phyloP scores from a whole-genome alignment of 805 yeast genomes.

The Cyberlindnera maclurae region DNA sequence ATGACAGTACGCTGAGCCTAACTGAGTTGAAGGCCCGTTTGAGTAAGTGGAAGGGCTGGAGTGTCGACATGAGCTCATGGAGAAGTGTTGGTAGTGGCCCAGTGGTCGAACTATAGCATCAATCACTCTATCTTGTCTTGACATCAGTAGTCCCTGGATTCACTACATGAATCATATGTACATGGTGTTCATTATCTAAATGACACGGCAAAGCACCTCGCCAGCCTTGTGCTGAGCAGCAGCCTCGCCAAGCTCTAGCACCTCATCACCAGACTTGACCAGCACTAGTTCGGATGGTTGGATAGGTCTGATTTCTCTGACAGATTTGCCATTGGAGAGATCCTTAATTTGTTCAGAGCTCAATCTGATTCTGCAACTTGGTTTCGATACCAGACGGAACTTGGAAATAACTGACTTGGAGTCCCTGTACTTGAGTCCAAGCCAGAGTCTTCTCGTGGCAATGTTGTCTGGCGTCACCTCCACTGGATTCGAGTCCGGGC shows the following conservation, averaged over 20 bases:
- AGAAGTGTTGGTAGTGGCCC: constrained; percentile 64
- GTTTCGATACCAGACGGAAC: constrained; percentile 73
- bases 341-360: constrained; percentile 56
- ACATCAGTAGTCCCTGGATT: background rate
- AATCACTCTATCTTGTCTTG: no score
- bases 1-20: constrained; percentile 28
- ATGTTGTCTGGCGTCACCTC: constrained; percentile 85
- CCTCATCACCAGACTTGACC: constrained; percentile 41
- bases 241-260: constrained; percentile 82
- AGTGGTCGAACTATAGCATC: constrained; percentile 1
- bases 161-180: constrained; percentile 2
- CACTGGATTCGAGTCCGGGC: constrained; percentile 73
- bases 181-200: constrained; percentile 26
- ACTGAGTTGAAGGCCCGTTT: constrained; percentile 51
- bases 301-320: constrained; percentile 70
- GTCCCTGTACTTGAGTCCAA: constrained; percentile 82
- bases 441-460: constrained; percentile 81
- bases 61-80: constrained; percentile 83
- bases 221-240: constrained; percentile 66
- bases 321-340: constrained; percentile 68
- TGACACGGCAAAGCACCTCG: constrained; percentile 72
- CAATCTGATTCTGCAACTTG: constrained; percentile 69
- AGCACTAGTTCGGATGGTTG: constrained; percentile 88
- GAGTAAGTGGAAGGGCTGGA: constrained; percentile 77
- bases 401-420: constrained; percentile 68